Evolutionary conservation across 2,329 filamentous ascomycete genomes (phyloP).

Genomic region (Sarocladiaceae sp.): DNA sequence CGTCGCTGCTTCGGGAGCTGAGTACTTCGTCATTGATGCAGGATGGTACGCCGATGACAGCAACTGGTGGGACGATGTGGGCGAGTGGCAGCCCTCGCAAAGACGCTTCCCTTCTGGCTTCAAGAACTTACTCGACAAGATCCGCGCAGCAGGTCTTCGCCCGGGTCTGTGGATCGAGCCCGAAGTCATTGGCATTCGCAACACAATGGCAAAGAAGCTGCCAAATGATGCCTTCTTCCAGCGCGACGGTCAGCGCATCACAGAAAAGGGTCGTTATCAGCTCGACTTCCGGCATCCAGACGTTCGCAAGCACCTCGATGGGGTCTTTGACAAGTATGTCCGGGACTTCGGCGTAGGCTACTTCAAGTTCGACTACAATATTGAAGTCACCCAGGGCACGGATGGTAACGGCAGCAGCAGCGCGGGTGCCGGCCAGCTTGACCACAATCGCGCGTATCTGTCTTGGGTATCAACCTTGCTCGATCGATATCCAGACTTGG

Average conservation of each 20-base stretch:
- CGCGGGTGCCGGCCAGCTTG: constrained; percentile 21
- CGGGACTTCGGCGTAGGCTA: constrained; percentile 24
- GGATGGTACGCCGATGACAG: constrained; percentile 32
- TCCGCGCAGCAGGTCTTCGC: constrained; percentile 20
- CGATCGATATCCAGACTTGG: constrained; percentile 21
- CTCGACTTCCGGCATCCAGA: constrained; percentile 26
- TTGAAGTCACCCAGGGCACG: constrained; percentile 28
- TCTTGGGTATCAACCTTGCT: constrained; percentile 23
- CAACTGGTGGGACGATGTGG: constrained; percentile 32
- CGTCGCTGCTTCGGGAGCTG: constrained; percentile 25
- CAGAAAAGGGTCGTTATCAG: constrained; percentile 28
- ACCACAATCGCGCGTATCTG: constrained; percentile 28
- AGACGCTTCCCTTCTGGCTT: constrained; percentile 27
- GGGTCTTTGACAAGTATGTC: constrained; percentile 20
- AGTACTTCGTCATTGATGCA: constrained; percentile 31
- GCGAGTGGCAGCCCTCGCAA: constrained; percentile 27
- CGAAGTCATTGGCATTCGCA: constrained; percentile 28
- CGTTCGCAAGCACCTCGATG: constrained; percentile 20
- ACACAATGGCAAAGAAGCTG: constrained; percentile 19
- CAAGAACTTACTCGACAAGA: constrained; percentile 19
- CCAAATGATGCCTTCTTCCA: constrained; percentile 29
- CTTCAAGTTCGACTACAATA: constrained; percentile 34
- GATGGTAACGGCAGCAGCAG: constrained; percentile 18
- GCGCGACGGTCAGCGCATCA: constrained; percentile 22
- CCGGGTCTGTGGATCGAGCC: constrained; percentile 31